These are phyloP conservation scores for Yamadazyma buinensis DNA, from an alignment of 1,139 yeast species.

Conservation along the genomic window DNA sequence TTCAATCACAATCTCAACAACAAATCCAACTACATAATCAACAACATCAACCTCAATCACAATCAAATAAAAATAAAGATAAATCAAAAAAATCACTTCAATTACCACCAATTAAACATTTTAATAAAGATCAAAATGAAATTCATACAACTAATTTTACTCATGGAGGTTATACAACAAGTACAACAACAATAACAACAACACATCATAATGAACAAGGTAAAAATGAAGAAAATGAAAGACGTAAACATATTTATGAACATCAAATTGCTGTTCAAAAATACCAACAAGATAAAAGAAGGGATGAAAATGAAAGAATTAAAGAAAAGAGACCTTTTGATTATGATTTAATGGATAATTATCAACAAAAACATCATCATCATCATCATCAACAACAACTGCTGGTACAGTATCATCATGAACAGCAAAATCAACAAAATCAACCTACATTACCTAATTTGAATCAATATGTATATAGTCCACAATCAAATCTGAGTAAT, in stretches of 20 bases:
- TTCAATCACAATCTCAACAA: background rate
- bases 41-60: background rate
- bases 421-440: too few species aligned
- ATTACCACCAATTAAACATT: conserved; percentile 6
- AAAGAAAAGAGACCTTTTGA: too few species aligned
- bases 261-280: conserved; percentile 10
- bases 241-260: conserved; percentile 5
- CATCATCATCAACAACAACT: conserved; percentile 4
- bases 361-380: conserved; percentile 9
- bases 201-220: conserved; percentile 10
- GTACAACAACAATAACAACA: conserved; percentile 14
- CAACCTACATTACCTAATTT: too few species aligned
- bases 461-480: background rate
- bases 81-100: background rate
- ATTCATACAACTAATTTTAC: background rate
- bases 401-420: background rate
- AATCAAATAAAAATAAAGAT: background rate
- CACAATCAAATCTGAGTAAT: background rate
- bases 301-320: conserved; percentile 4
- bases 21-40: background rate
- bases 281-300: conserved; percentile 7
- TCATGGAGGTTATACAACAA: conserved; percentile 10
- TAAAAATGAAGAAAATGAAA: conserved; percentile 5
- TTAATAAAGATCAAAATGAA: conserved; percentile 1
- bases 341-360: too few species aligned